Percentiles rank a stretch among this genome's conserved stretches.
phyloP scores from a whole-genome alignment of 805 yeast genomes.

The Lipomyces yamanashiensis region DNA sequence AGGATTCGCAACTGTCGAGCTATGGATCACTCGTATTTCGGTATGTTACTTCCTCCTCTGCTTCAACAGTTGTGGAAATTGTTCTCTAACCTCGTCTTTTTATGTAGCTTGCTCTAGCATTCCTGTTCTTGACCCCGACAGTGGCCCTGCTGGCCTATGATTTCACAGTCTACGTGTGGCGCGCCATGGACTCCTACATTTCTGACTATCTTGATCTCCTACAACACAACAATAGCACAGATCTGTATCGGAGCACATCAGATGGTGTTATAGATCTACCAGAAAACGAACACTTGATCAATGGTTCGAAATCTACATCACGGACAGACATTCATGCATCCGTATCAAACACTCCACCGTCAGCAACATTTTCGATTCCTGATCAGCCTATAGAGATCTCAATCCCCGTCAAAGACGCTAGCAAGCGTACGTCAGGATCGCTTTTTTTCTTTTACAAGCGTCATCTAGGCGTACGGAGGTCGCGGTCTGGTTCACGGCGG shows the following conservation, averaged over 20 bases:
- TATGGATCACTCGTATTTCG: conserved; percentile 22
- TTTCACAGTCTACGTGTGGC: conserved; percentile 22
- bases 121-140: conserved; percentile 18
- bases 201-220: background rate
- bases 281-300: background rate
- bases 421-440: background rate
- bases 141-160: conserved; percentile 24
- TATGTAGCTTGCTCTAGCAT: conserved; percentile 21
- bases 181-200: conserved; percentile 8
- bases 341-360: too few relatives aligned
- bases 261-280: background rate
- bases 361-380: background rate
- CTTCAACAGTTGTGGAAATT: background rate
- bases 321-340: too few relatives aligned
- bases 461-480: background rate
- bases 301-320: background rate
- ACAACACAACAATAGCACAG: background rate
- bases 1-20: conserved; percentile 10
- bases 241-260: background rate
- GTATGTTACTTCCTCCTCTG: conserved; percentile 2
- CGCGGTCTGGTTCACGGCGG: conserved; percentile 1
- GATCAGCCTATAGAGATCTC: background rate
- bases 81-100: background rate
- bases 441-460: conserved; percentile 4
- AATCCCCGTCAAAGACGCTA: background rate